Conservation (phyloP, 208 protist species). For the Kentomonas sorsogonicus region DNA sequence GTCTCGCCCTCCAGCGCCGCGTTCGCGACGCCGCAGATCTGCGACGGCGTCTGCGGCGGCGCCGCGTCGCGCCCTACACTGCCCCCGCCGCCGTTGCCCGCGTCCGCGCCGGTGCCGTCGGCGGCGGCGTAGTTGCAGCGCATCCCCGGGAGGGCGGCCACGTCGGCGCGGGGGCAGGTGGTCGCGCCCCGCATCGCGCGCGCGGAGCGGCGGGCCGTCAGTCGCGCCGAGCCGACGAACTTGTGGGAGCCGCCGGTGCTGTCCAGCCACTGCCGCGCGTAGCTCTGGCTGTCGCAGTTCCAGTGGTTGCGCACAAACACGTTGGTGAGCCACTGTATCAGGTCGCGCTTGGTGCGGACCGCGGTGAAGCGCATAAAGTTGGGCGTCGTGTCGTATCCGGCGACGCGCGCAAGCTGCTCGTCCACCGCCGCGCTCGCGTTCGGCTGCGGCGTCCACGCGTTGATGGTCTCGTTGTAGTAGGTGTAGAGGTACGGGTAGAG, state of each 20-base stretch:
- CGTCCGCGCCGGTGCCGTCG: not conserved
- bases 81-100: not conserved
- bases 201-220: conserved; percentile 10
- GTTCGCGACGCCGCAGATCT: conserved; percentile 13
- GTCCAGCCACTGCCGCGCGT: conserved; percentile 14
- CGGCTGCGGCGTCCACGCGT: conserved; percentile 22
- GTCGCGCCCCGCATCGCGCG: not conserved
- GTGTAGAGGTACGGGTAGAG: conserved; percentile 27
- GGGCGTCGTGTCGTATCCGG: conserved; percentile 8
- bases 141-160: not conserved
- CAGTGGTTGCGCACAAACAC: conserved; percentile 15
- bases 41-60: conserved; percentile 16
- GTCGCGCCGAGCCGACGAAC: conserved; percentile 12
- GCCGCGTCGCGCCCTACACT: conserved; percentile 1
- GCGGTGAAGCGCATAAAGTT: conserved; percentile 13
- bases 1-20: not conserved
- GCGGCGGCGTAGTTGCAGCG: not conserved
- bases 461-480: conserved; percentile 24
- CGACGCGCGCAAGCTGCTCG: conserved; percentile 14
- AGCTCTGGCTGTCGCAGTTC: conserved; percentile 19
- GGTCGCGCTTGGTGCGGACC: conserved; percentile 20
- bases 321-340: conserved; percentile 21
- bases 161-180: conserved; percentile 2
- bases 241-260: conserved; percentile 12
- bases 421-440: conserved; percentile 14